Evolutionary conservation across 2,329 filamentous ascomycete species (phyloP), one percentile per base, ranked within the genome.

Genomic region (Arthrocladium fulminans): DNA sequence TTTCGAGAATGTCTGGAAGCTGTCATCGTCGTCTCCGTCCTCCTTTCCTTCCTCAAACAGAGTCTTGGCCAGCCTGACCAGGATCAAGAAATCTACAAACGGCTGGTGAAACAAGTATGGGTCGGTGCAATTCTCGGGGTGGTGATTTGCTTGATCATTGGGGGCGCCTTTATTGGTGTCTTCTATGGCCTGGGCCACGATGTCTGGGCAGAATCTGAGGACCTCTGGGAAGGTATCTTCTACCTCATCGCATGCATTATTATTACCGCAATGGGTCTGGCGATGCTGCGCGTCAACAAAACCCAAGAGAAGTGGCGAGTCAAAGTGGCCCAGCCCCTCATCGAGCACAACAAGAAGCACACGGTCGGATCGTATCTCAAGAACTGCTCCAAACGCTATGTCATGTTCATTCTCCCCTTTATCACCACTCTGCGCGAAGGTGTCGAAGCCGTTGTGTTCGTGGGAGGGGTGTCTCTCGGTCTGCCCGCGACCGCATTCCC

Each of bases 401-500:
- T 82, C 60, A 87, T 94, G 84, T 92, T 94, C 63, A 66, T 86
- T 38, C 71, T 94, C 47, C 88, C 88, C 1, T 94, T 94, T 66
- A 75, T 94, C 62, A 94, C 88, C 0, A 83, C 90, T n/a, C 69
- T 94, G 12, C 75, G 88, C 29, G 88, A 94, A 64, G 88, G 88
- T 2, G 77, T 94, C 24, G 88, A 95, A 64, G 86, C 84, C 0
- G 83, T 94, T 29, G 77, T 94, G 22, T 94, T 94, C 64, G 80
- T 94, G 46, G 86, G 86, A 13, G 88, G 88, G 17, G 88, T 95
- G 3, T 83, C 83, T 2, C 80, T 94, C 47, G 79, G 81, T 1
- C 72, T 84, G 2, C 86, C 87, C 0, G 86, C 86, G 1, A 79
- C 76, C 3, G 75, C 88, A 0, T 85, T 94, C 45, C 88, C 88